Evolutionary conservation across 2,329 filamentous ascomycete species (phyloP).

Genomic region (Phialophora verrucosa): DNA sequence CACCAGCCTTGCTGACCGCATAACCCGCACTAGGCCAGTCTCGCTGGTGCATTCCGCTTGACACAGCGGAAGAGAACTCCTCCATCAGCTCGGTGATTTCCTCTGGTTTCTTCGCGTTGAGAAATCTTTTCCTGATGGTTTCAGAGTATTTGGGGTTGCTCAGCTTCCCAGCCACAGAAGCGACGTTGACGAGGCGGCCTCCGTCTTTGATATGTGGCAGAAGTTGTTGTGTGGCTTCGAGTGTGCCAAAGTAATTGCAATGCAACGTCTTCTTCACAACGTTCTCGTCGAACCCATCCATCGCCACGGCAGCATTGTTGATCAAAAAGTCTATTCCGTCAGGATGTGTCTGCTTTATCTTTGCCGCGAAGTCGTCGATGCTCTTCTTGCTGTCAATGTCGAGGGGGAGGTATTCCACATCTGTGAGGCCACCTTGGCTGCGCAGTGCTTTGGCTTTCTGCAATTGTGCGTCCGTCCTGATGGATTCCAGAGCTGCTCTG

Average conservation of each 20-base stretch:
- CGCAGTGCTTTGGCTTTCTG: slow-evolving; percentile 55
- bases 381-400: slow-evolving; percentile 57
- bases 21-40: slow-evolving; percentile 60
- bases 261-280: slow-evolving; percentile 57
- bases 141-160: slow-evolving; percentile 52
- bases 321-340: slow-evolving; percentile 60
- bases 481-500: slow-evolving; percentile 52
- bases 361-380: slow-evolving; percentile 51
- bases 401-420: slow-evolving; percentile 55
- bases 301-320: slow-evolving; percentile 60
- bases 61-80: slow-evolving; percentile 55
- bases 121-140: slow-evolving; percentile 52
- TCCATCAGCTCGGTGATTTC: slow-evolving; percentile 58
- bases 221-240: slow-evolving; percentile 53
- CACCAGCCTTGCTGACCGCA: slow-evolving; percentile 54
- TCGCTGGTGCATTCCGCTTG: slow-evolving; percentile 51
- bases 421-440: slow-evolving; percentile 51
- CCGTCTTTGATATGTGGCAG: slow-evolving; percentile 54
- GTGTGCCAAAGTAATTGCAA: slow-evolving; percentile 60
- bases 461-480: slow-evolving; percentile 53
- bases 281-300: slow-evolving; percentile 54
- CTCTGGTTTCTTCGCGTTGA: slow-evolving; percentile 46
- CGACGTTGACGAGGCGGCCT: slow-evolving; percentile 59
- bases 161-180: slow-evolving; percentile 53
- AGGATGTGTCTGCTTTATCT: slow-evolving; percentile 53